Evolutionary conservation across 2,329 filamentous ascomycete species (phyloP).

Genomic region (Dryadomyces sulphureus): DNA sequence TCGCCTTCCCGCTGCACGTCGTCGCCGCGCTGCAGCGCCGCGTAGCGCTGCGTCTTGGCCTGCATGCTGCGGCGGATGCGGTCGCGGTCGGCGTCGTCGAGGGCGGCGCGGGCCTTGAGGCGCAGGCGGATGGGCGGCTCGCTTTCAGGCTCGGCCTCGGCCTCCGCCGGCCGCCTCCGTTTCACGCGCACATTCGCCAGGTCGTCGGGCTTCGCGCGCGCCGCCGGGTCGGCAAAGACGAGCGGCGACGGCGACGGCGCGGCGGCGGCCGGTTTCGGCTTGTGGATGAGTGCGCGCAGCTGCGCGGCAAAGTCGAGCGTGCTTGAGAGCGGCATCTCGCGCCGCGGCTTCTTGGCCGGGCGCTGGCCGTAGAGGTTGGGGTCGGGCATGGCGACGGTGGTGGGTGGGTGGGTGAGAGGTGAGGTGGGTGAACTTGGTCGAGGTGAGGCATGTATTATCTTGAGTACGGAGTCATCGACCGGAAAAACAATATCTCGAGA

Average conservation of each 20-base stretch:
- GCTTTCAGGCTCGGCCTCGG: neutral
- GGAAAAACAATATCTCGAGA: no score
- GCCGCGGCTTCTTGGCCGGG: slow-evolving; percentile 52
- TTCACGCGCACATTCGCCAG: slow-evolving; percentile 1
- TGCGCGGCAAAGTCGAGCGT: slow-evolving; percentile 80
- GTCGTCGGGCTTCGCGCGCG: neutral
- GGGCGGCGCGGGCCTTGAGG: slow-evolving; percentile 31
- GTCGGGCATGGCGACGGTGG: slow-evolving; percentile 45
- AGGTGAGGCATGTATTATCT: no score
- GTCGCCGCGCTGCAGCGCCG: slow-evolving; percentile 81
- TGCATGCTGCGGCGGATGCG: slow-evolving; percentile 72
- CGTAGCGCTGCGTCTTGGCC: slow-evolving; percentile 78
- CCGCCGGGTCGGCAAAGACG: neutral
- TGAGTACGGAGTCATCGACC: no score
- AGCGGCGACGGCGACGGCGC: slow-evolving; percentile 13
- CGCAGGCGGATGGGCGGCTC: slow-evolving; percentile 16
- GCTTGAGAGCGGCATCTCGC: slow-evolving; percentile 54
- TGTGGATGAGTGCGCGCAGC: slow-evolving; percentile 69
- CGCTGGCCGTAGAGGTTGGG: slow-evolving; percentile 63
- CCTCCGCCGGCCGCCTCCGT: neutral
- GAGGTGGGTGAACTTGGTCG: neutral
- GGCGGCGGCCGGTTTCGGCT: slow-evolving; percentile 35
- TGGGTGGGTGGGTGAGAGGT: neutral
- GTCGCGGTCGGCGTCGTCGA: slow-evolving; percentile 52
- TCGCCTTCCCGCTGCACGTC: slow-evolving; percentile 53